Conservation (phyloP, 768 basidiomycete genomes). For the Rhodotorula diobovata region DNA sequence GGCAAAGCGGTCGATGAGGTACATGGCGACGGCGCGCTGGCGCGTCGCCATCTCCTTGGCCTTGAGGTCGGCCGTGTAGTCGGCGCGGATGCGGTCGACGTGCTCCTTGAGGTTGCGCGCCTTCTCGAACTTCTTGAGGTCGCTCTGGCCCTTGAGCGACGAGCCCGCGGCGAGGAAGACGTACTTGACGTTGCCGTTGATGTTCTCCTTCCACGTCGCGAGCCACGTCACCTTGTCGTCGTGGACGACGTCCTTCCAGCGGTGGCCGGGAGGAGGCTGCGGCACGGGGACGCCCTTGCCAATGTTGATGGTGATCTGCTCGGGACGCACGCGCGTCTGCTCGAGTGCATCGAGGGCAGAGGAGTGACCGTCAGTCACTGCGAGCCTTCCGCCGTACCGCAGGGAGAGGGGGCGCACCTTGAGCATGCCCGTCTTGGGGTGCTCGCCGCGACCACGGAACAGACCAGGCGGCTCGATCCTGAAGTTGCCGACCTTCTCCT, state of each 20-base stretch:
- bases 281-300: constrained; percentile 70
- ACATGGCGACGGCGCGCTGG: constrained; percentile 98
- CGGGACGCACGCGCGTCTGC: constrained; percentile 80
- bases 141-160: constrained; percentile 95
- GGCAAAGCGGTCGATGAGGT: constrained; percentile 94
- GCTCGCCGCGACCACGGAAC: constrained; percentile 95
- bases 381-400: no score
- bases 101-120: constrained; percentile 92
- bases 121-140: constrained; percentile 97
- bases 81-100: constrained; percentile 82
- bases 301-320: constrained; percentile 95
- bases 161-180: constrained; percentile 97
- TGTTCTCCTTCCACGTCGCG: constrained; percentile 97
- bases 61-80: constrained; percentile 78
- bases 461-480: constrained; percentile 97
- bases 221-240: constrained; percentile 98
- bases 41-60: constrained; percentile 89
- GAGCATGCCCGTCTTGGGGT: constrained; percentile 91
- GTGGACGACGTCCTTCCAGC: constrained; percentile 81
- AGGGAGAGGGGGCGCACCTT: constrained; percentile 57
- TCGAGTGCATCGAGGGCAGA: not conserved
- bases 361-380: no score
- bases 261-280: constrained; percentile 82
- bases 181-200: constrained; percentile 66
- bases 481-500: constrained; percentile 98